A percentile compares a stretch with the other conserved stretches of the same genome.
phyloP scores from a whole-genome alignment of 2,329 filamentous ascomycete species.

The Fusarium musae region DNA sequence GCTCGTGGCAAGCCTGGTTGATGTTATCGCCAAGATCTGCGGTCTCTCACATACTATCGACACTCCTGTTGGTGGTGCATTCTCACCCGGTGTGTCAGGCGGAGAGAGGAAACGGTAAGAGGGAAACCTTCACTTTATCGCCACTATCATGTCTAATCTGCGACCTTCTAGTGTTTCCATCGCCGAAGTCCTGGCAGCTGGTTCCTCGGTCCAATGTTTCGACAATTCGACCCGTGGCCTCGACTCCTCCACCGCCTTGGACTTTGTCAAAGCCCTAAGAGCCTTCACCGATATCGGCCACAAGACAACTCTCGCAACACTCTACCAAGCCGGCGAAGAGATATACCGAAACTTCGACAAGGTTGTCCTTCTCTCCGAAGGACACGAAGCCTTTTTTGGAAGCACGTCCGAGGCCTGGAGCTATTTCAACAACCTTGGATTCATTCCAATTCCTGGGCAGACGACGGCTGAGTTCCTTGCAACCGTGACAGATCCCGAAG shows the following conservation, averaged over 20 bases:
- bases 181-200: neutral
- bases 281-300: neutral
- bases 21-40: neutral
- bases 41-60: neutral
- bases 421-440: neutral
- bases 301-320: neutral
- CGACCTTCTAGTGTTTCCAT: neutral
- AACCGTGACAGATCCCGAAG: neutral
- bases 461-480: neutral
- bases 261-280: neutral
- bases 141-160: neutral
- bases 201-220: neutral
- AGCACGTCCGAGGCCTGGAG: neutral
- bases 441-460: neutral
- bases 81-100: neutral
- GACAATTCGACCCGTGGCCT: neutral
- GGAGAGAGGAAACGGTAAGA: neutral
- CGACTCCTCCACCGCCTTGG: neutral
- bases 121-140: fast-evolving
- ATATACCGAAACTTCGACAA: neutral
- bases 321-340: neutral
- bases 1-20: neutral
- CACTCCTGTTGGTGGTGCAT: neutral
- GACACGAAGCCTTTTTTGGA: neutral
- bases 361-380: neutral